Conservation (phyloP, 331 rosid genomes). For the Ulmus americana region DNA sequence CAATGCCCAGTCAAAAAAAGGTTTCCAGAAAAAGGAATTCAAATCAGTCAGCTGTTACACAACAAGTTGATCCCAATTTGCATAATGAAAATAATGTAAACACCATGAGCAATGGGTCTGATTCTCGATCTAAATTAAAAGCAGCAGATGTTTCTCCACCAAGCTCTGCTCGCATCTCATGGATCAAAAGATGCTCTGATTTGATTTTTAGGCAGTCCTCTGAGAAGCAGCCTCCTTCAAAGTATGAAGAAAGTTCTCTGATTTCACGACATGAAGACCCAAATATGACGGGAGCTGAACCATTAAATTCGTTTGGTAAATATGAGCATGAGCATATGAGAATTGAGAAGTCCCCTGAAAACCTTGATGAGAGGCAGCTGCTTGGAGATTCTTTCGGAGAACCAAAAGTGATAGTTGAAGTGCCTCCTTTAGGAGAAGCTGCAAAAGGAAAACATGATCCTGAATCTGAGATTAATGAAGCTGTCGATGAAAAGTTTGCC, state of each 20-base stretch:
- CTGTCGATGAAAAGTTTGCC: conserved; percentile 35
- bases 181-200: conserved; percentile 70
- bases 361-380: conserved; percentile 33
- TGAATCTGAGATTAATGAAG: conserved; percentile 33
- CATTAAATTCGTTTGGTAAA: conserved; percentile 16
- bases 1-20: conserved; percentile 40
- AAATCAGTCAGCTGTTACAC: conserved; percentile 33
- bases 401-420: conserved; percentile 83
- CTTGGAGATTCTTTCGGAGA: conserved; percentile 46
- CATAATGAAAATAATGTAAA: conserved; percentile 25
- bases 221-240: conserved; percentile 35
- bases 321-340: conserved; percentile 21
- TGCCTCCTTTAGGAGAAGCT: conserved; percentile 42
- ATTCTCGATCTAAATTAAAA: conserved; percentile 40
- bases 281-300: conserved; percentile 22
- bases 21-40: conserved; percentile 35
- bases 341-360: conserved; percentile 31
- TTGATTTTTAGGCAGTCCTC: conserved; percentile 59
- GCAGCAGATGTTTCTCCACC: conserved; percentile 33
- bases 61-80: conserved; percentile 23
- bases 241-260: conserved; percentile 29
- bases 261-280: conserved; percentile 22
- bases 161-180: conserved; percentile 51
- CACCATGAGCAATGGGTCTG: conserved; percentile 33
- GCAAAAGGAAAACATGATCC: conserved; percentile 21